Base-by-base conservation (phyloP, 2,329 filamentous ascomycete species). In the Nannizzia gypsea region DNA sequence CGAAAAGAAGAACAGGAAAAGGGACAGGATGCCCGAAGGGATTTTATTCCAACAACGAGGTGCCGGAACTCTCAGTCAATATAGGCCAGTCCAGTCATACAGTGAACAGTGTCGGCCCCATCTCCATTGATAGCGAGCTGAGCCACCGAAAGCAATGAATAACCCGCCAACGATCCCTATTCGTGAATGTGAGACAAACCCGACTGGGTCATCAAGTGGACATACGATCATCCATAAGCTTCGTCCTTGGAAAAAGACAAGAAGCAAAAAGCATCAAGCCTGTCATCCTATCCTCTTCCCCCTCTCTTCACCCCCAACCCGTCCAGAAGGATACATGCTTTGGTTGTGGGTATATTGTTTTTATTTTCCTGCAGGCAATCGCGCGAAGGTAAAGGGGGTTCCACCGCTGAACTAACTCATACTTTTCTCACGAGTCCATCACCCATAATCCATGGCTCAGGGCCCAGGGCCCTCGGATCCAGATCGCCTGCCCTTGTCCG, bases 381-480 rank as follows among this genome's bases (percentile, higher is more conserved):
- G 50, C 50, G 50, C 50, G 50, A 54, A 54, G 50, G 50, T 54
- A 54, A 54, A 54, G 50, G 50, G 50, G 50, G 50, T 26, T 54
- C 50, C 50, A 54, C 50, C 26, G 50, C 50, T 34, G 15, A 54
- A n/a, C n/a, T n/a, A 36, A 54, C 50, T 54, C 50, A 54, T 13
- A 13, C 26, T 54, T 34, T 42, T 42, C 31, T 42, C 38, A 42
- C 38, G 13, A 42, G 38, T n/a, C 38, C 38, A 42, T 42, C 38
- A 42, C n/a, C 38, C 38, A n/a, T 26, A 54, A 54, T 26, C 50
- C n/a, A 34, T 52, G 48, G 48, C 31, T 11, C 31, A 36, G 31
- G 31, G 15, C 50, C 50, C 50, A 54, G 26, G 24, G 48, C 48
- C 48, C 48, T 28, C 15, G 50, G 28, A 26, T 54, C 26, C 50